Evolutionary conservation across 2,329 filamentous ascomycete species (phyloP), one percentile per base, ranked within the genome.

Genomic region (Allantophomopsis lycopodina): DNA sequence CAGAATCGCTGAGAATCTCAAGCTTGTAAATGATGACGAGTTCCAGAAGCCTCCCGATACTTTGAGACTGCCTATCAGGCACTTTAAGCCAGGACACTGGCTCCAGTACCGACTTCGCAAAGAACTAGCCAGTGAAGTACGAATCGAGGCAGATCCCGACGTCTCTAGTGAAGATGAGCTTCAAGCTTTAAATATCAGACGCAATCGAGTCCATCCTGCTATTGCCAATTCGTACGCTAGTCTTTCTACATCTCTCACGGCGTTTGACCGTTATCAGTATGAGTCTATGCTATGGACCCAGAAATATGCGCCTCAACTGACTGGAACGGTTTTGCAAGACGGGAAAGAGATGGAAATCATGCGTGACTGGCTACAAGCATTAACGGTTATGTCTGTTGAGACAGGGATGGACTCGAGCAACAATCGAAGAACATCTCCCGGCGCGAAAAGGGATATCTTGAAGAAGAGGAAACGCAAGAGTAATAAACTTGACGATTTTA

Each of bases 191-290:
- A 38, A 46, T 54, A 4, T 20, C 44, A 14, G 34, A 18, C 31
- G 21, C 32, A 18, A 42, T 30, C 44, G 38, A 40, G 40, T 47
- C 6, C 79, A 87, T 55, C 66, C 78, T 10, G 72, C 75, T 14
- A 56, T 91, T 36, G 50, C 56, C 11, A 64, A 66, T 2, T 62
- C 86, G 2, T 83, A 78, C 49, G 56, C 64, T 2, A 65, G 68
- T 0, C 66, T 95, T 23, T 60, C 66, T 35, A 67, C 65, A 1
- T 67, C 67, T 0, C 64, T 88, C 11, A 88, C 83, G 4, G 78
- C 88, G 1, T 95, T 88, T 51, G 91, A 98, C 55, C 71, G 64
- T 45, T 83, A 79, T 7, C 71, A 69, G 37, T 94, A 83, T 49
- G 89, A 96, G 53, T 66, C 65, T 2, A 60, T 70, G 20, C 60